Conservation (phyloP, 2,329 filamentous ascomycete genomes). For the Paecilomyces sp. region DNA sequence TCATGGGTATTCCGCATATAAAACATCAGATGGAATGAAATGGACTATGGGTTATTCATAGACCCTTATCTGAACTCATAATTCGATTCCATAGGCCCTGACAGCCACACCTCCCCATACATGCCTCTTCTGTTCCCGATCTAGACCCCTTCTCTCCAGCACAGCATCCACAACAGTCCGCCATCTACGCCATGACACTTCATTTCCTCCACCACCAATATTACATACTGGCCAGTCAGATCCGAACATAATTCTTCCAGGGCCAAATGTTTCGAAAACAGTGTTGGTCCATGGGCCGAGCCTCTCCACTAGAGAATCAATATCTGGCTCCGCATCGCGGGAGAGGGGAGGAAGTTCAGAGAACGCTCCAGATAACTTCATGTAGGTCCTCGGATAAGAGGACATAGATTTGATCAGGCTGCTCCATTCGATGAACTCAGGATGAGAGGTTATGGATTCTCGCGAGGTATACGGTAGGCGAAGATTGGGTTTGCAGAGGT, state of each 20-base stretch:
- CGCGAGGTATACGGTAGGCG: constrained; percentile 47
- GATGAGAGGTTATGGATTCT: constrained; percentile 33
- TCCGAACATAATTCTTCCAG: constrained; percentile 74
- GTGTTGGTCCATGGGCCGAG: constrained; percentile 66
- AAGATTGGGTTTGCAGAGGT: constrained; percentile 83
- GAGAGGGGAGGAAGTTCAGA: constrained; percentile 60
- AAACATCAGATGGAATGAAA: neutral
- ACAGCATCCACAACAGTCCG: constrained; percentile 60
- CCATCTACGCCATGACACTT: constrained; percentile 70
- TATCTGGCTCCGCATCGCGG: constrained; percentile 10
- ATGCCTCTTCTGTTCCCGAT: constrained; percentile 53
- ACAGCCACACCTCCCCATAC: constrained; percentile 69
- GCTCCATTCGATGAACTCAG: constrained; percentile 62
- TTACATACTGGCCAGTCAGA: constrained; percentile 94
- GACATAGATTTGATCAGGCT: constrained; percentile 61
- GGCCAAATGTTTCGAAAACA: constrained; percentile 64
- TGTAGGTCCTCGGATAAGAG: constrained; percentile 60
- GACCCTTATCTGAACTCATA: constrained; percentile 2
- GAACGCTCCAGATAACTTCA: constrained; percentile 87
- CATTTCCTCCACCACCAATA: constrained; percentile 49
- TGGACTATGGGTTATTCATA: neutral
- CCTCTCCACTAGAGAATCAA: constrained; percentile 43
- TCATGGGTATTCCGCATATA: neutral
- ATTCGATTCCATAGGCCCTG: constrained; percentile 54
- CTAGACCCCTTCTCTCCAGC: constrained; percentile 46